phyloP scores from a whole-genome alignment of 805 yeast genomes.

The Nakazawaea siamensis region DNA sequence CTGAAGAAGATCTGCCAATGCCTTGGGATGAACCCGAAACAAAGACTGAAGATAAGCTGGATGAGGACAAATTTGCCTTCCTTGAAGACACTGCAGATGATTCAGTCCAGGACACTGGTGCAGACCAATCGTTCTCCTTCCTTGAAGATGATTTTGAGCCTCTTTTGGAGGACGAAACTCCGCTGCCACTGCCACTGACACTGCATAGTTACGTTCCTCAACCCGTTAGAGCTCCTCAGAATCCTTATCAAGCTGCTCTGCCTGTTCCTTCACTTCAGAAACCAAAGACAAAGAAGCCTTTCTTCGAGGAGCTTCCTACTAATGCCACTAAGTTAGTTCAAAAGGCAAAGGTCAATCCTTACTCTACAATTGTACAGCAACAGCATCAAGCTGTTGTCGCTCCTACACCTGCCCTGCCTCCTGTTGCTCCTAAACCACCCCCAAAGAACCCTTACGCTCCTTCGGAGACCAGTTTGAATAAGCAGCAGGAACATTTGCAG shows the following conservation, averaged over 20 bases:
- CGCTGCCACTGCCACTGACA: too few relatives aligned
- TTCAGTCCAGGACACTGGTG: background rate
- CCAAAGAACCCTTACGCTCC: constrained; percentile 10
- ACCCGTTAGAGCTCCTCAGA: too few relatives aligned
- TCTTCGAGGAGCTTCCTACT: constrained; percentile 9
- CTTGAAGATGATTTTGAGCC: constrained; percentile 10
- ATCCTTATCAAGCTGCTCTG: too few relatives aligned
- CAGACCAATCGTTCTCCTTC: constrained; percentile 6
- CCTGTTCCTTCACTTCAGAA: too few relatives aligned
- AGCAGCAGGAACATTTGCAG: constrained; percentile 1
- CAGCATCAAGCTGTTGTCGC: background rate
- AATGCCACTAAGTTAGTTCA: constrained; percentile 3
- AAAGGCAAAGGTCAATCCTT: constrained; percentile 7
- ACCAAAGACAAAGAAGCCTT: constrained; percentile 7
- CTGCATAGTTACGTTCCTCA: too few relatives aligned
- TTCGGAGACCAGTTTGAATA: background rate
- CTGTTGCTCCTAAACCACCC: constrained; percentile 6
- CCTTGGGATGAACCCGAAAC: constrained; percentile 5
- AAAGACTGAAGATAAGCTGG: background rate
- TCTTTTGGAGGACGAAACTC: constrained; percentile 5
- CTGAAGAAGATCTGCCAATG: constrained; percentile 1
- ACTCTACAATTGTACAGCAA: constrained; percentile 5
- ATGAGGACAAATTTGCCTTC: constrained; percentile 7
- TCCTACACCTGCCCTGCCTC: background rate
- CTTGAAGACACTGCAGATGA: constrained; percentile 5